A percentile compares a stretch with the other conserved stretches of the same genome.
Conservation (phyloP, 768 basidiomycete species). For the Boletellus emodensis region DNA sequence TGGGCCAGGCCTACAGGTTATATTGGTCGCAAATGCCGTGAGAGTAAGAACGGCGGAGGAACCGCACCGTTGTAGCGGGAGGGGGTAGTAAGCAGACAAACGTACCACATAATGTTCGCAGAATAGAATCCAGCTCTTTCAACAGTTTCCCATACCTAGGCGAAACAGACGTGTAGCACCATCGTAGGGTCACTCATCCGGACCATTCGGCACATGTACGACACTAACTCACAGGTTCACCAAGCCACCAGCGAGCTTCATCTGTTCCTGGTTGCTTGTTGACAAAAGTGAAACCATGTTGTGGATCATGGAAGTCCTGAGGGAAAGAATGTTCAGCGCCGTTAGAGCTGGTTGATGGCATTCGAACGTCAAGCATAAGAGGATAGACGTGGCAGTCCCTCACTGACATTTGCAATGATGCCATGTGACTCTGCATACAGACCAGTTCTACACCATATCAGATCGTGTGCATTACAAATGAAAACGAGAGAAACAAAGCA, state of each 20-base stretch:
- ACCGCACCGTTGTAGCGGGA: neutral
- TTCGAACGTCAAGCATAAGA: neutral
- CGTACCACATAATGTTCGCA: slow-evolving; percentile 88
- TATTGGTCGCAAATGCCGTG: neutral
- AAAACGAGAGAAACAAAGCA: neutral
- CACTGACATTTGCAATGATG: slow-evolving; percentile 74
- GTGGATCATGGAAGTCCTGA: slow-evolving; percentile 85
- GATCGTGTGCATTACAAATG: neutral
- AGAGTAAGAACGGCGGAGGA: neutral
- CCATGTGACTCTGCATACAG: slow-evolving; percentile 85
- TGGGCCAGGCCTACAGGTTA: slow-evolving; percentile 14
- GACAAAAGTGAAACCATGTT: slow-evolving; percentile 52
- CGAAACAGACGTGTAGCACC: neutral
- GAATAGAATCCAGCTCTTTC: slow-evolving; percentile 66
- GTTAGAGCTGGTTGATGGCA: neutral
- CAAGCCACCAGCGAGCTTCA: slow-evolving; percentile 77
- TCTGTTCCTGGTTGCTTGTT: slow-evolving; percentile 56
- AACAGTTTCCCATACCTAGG: slow-evolving; percentile 86
- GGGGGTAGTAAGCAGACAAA: slow-evolving; percentile 2
- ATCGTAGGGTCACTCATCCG: neutral
- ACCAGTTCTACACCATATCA: slow-evolving; percentile 58
- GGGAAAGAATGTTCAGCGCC: neutral
- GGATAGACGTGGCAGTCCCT: neutral
- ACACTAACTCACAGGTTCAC: slow-evolving; percentile 64
- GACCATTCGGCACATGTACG: neutral